Evolutionary conservation across 345 rosid species (phyloP).

Genomic region (Euclidium syriacum): DNA sequence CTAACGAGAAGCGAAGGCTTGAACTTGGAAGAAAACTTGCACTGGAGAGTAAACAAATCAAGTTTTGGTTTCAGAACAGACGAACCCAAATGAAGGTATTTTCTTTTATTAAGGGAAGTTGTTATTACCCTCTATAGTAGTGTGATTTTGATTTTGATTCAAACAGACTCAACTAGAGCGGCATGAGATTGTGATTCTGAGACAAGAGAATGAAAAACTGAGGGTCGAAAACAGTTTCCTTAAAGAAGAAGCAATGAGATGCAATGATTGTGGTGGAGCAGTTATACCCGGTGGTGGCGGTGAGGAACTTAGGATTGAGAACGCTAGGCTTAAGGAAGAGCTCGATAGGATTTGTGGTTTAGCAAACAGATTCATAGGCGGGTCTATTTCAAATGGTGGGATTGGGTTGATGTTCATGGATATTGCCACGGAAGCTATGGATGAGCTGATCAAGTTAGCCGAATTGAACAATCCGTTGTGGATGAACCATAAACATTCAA

Average conservation of each 20-base stretch:
- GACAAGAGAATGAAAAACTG: conserved; percentile 62
- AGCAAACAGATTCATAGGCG: conserved; percentile 53
- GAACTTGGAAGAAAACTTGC: conserved; percentile 53
- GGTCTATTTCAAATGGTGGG: conserved; percentile 36
- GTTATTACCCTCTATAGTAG: background rate
- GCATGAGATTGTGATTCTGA: conserved; percentile 54
- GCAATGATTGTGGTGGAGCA: conserved; percentile 65
- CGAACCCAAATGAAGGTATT: conserved; percentile 78
- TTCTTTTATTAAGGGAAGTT: background rate
- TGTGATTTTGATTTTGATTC: background rate
- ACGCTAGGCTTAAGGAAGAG: conserved; percentile 61
- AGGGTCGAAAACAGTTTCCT: conserved; percentile 53
- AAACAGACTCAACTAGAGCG: conserved; percentile 72
- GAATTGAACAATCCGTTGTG: conserved; percentile 45
- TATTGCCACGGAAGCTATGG: conserved; percentile 56
- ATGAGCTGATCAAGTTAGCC: conserved; percentile 53
- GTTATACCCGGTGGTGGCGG: conserved; percentile 42
- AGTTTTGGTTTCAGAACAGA: conserved; percentile 81
- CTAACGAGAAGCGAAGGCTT: conserved; percentile 59
- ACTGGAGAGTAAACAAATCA: conserved; percentile 54
- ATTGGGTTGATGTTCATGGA: conserved; percentile 33
- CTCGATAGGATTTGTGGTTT: conserved; percentile 38
- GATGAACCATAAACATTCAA: conserved; percentile 58
- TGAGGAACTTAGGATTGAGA: conserved; percentile 57
- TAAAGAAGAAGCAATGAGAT: conserved; percentile 45